A percentile compares a stretch with the other conserved stretches of the same genome.
Conservation (phyloP, 2,329 filamentous ascomycete genomes). For the Coniochaeta sp. region DNA sequence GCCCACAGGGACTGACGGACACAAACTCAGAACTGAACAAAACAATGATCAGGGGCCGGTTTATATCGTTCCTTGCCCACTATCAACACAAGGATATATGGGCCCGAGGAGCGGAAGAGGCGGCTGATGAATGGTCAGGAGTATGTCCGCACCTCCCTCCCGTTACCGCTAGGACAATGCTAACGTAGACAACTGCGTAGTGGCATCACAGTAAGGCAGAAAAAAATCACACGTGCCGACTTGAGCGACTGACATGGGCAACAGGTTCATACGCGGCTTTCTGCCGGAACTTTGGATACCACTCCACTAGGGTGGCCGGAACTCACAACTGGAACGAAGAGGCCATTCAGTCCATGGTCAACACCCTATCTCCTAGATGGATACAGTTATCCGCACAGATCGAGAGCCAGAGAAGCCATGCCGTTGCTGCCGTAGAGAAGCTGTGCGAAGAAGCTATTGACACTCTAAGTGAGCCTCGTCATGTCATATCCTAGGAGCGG, state of each 20-base stretch:
- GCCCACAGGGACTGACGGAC: background rate
- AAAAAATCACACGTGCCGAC: background rate
- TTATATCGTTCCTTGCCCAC: background rate
- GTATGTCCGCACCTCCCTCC: slow-evolving; percentile 20
- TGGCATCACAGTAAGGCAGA: slow-evolving; percentile 17
- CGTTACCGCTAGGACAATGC: background rate
- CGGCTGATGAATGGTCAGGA: slow-evolving; percentile 21
- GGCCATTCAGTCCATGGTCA: slow-evolving; percentile 27
- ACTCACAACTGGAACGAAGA: slow-evolving; percentile 37
- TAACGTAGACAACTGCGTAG: slow-evolving; percentile 8
- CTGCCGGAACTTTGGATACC: slow-evolving; percentile 30
- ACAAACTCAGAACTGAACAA: background rate
- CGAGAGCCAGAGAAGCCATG: slow-evolving; percentile 4
- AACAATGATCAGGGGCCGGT: background rate
- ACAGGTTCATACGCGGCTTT: slow-evolving; percentile 31
- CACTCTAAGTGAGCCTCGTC: background rate
- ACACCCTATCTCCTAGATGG: slow-evolving; percentile 26
- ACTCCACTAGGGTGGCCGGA: slow-evolving; percentile 19
- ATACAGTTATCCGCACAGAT: slow-evolving; percentile 11
- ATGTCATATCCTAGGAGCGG: background rate
- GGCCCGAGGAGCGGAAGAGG: slow-evolving; percentile 17
- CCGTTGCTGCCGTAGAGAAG: background rate
- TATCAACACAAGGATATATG: slow-evolving; percentile 12
- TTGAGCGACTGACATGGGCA: background rate
- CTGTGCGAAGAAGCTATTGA: background rate